These are phyloP conservation scores for Rhododendron kiyosumense DNA, from an alignment of 148 eudicot genomes.

Conservation along the genomic window DNA sequence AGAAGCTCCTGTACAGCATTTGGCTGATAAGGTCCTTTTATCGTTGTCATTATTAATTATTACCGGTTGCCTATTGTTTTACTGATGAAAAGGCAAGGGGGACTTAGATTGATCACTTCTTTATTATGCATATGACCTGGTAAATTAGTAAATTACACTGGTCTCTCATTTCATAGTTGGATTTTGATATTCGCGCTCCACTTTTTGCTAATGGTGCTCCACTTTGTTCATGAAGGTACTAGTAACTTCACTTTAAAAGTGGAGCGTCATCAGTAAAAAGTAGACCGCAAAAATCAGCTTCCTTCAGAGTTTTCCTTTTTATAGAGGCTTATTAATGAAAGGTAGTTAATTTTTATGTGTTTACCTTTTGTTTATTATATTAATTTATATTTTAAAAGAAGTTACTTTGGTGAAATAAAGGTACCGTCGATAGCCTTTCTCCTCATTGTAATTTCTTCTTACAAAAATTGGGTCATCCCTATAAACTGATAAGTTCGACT, in stretches of 20 bases:
- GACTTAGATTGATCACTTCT: background rate
- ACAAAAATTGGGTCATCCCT: background rate
- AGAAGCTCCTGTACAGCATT: slow-evolving; percentile 96
- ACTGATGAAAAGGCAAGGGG: background rate
- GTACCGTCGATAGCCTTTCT: background rate
- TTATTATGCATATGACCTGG: background rate
- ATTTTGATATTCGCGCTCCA: too few relatives aligned
- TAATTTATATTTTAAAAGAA: background rate
- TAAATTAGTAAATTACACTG: background rate
- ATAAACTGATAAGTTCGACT: background rate
- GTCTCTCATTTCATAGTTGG: background rate
- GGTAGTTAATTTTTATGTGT: background rate
- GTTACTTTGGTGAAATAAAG: background rate
- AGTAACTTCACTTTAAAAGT: too few relatives aligned
- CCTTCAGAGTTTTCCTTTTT: background rate
- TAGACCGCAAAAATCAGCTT: too few relatives aligned
- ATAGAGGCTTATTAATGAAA: background rate
- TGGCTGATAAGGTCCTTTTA: slow-evolving; percentile 71
- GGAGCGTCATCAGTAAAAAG: too few relatives aligned
- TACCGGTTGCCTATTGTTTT: background rate
- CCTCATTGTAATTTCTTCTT: background rate
- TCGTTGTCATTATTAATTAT: background rate
- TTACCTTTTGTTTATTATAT: background rate
- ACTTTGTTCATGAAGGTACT: too few relatives aligned
- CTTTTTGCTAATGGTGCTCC: too few relatives aligned